Evolutionary conservation across 2,329 filamentous ascomycete species (phyloP).

Genomic region (Penicillium sp.): DNA sequence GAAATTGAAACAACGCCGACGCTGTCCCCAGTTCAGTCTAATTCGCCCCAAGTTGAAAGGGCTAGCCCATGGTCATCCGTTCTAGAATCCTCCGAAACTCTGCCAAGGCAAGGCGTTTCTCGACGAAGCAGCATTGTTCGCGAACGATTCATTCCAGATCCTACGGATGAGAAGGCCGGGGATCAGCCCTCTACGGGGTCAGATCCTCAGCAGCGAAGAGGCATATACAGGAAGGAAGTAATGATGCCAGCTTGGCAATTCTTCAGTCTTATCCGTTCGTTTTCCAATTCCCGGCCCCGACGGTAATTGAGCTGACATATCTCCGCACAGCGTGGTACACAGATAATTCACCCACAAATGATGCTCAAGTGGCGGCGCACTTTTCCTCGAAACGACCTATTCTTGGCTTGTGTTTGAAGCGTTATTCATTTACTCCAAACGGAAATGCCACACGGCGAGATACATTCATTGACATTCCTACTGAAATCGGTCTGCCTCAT

Average conservation of each 20-base stretch:
- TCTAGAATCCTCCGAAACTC: slow-evolving; percentile 30
- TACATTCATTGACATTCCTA: slow-evolving; percentile 88
- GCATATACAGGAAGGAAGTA: slow-evolving; percentile 72
- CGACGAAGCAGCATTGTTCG: slow-evolving; percentile 49
- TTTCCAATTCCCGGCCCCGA: slow-evolving; percentile 29
- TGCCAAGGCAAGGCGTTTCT: slow-evolving; percentile 24
- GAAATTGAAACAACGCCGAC: slow-evolving; percentile 47
- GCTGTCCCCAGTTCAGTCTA: slow-evolving; percentile 34
- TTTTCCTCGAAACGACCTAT: slow-evolving; percentile 83
- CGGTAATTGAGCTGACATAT: slow-evolving; percentile 32
- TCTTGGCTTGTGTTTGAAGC: slow-evolving; percentile 88
- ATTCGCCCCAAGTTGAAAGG: slow-evolving; percentile 27
- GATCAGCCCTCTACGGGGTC: slow-evolving; percentile 35
- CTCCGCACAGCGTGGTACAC: slow-evolving; percentile 78
- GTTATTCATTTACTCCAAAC: slow-evolving; percentile 75
- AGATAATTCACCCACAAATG: slow-evolving; percentile 64
- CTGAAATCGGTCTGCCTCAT: slow-evolving; percentile 80
- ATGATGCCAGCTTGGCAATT: slow-evolving; percentile 98
- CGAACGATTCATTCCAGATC: slow-evolving; percentile 48
- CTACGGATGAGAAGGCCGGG: slow-evolving; percentile 48
- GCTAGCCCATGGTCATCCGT: slow-evolving; percentile 31
- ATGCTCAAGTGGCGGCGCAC: slow-evolving; percentile 84
- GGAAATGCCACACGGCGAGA: slow-evolving; percentile 73
- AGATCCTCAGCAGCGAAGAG: slow-evolving; percentile 34
- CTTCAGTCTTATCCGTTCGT: slow-evolving; percentile 86